Conservation (phyloP, 2,329 filamentous ascomycete species). For the Ceratocystis diversiconidia region DNA sequence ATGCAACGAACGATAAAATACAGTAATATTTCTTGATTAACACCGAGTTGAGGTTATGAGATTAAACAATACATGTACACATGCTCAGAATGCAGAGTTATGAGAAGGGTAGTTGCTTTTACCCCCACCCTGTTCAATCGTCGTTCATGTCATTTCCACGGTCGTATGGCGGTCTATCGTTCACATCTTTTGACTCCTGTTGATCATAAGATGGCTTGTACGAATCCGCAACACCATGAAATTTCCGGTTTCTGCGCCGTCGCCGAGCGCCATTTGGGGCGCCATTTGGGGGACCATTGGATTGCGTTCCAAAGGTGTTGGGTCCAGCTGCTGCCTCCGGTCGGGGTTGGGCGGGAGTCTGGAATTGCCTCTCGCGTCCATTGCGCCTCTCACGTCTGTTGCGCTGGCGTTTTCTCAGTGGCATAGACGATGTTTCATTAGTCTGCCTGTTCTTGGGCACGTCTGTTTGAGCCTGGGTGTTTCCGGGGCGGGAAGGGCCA, state of each 20-base stretch:
- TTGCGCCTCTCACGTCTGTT: background rate
- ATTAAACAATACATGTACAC: background rate
- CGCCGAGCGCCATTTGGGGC: background rate
- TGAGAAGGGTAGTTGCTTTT: background rate
- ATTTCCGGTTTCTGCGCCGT: conserved; percentile 3
- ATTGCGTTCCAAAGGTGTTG: background rate
- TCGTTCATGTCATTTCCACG: background rate
- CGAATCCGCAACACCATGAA: conserved; percentile 12
- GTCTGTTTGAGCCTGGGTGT: background rate
- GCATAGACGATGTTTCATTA: background rate
- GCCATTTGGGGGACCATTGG: background rate
- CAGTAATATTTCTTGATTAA: background rate
- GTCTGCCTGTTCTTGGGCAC: background rate
- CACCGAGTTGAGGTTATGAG: background rate
- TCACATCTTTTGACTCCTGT: background rate
- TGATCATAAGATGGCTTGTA: conserved; percentile 14
- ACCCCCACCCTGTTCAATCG: background rate
- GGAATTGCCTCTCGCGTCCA: background rate
- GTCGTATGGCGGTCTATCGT: background rate
- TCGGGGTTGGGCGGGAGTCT: background rate
- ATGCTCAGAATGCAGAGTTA: background rate
- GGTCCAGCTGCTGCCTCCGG: background rate
- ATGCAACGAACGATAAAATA: background rate
- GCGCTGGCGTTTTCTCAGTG: background rate
- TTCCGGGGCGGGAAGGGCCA: background rate